Base-by-base conservation (phyloP, 495 filamentous ascomycete species). In the Hypoxylon fragiforme region DNA sequence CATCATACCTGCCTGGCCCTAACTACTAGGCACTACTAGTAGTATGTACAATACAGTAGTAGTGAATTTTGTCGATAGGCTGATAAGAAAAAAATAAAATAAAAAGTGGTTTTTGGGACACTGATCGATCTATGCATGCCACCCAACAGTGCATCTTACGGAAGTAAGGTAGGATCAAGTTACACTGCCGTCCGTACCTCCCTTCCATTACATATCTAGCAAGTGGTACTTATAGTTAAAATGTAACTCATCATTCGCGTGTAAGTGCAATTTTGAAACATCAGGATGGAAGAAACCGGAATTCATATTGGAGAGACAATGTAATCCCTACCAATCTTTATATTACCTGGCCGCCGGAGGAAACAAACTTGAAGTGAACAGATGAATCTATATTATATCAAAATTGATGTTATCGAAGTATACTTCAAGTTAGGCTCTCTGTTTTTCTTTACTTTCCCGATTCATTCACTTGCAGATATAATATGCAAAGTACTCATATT, bases 251-350 rank as follows among this genome's bases (percentile, higher is more conserved):
- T n/a, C n/a, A n/a, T n/a, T n/a, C n/a, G n/a, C n/a, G n/a, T 37
- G 44, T 44, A 53, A 37, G 47, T 48, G 32, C 41, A 46, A 42
- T 54, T 35, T 43, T 53, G 47, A 55, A 56, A 53, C 52, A 43
- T 55, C 41, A 36, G 0, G 15, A 49, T 48, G 58, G 52, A 36
- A 56, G 47, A 62, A 62, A 56, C 52, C 52, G 58, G 52, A 49
- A 56, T 35, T 44, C 31, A 48, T 44, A 52, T 52, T 56, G 30
- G 35, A 24, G 24, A 30, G 38, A 22, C 32, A 44, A 62, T 52
- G 35, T 30, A n/a, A 61, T 61, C 51, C 57, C 51, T 61, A 50
- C 44, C 40, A 21, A 46, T 19, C 15, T 42, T 48, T 37, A 52
- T 62, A 56, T 56, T 56, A 28, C 24, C 24, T 9, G 24, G 24